Evolutionary conservation across 495 filamentous ascomycete species (phyloP), one percentile per base, ranked within the genome.

Genomic region (Friedmanniomyces simplex): DNA sequence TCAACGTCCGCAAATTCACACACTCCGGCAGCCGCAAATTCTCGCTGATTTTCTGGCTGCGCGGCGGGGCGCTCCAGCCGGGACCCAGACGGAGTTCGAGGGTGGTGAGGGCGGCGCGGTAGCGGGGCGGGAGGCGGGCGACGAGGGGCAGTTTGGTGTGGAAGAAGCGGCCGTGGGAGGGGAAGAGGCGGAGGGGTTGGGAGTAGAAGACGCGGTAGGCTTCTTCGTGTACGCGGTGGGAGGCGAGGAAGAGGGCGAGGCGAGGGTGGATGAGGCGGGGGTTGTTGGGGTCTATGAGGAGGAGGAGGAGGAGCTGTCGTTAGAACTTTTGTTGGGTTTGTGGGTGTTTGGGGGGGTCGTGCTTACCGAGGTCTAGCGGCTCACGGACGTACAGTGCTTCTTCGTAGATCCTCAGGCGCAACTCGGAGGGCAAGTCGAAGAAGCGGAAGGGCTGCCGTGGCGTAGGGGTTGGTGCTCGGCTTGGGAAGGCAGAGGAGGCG

Each of bases 61-160:
- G 71, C 0, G 88, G 89, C 2, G 89, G 88, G 47, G 76, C 76
- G 16, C 74, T 86, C 85, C 86, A 95, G 50, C 87, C 88, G 0
- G 87, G 87, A 0, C 89, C 89, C 1, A 95, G 71, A 11, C 89
- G 82, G 58, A 94, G 70, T 63, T 94, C 86, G 47, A 93, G 74
- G 1, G 80, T 81, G 2, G 76, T 82, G 51, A 95, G 73, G 21
- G 73, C 78, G 7, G 75, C 69, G 39, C 85, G 82, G 73, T 91
- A 88, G 22, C 74, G 76, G 16, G 77, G 67, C 16, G 82, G 81
- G 58, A 90, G 74, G 24, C 84, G 81, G 8, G 84, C 79, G 20
- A 87, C 73, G 1, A 87, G 74, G 0, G 83, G 82, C 51, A 70
- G 74, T 66, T 82, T 81, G 20, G 77, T 82, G 69, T 83, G 77